Evolutionary conservation across 202 grass and related monocot species (phyloP).

Genomic region (Dendrocalamus latiflorus): DNA sequence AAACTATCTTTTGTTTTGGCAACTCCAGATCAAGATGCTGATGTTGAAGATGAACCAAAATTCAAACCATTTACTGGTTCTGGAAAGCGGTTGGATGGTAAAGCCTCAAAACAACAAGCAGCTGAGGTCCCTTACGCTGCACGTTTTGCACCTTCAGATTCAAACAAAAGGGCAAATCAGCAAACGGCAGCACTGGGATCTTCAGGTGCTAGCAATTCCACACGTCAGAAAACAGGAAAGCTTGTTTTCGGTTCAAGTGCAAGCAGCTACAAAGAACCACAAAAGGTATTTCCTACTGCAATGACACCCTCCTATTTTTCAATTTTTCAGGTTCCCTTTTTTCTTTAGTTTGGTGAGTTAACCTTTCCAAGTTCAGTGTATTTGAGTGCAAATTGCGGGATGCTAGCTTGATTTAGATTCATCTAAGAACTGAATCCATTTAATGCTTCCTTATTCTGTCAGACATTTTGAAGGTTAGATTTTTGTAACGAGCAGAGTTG

Average conservation of each 20-base stretch:
- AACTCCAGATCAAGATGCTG: slow-evolving; percentile 23
- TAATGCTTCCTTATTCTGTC: not conserved
- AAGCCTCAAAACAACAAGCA: no score
- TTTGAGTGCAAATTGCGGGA: not conserved
- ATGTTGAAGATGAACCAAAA: slow-evolving; percentile 43
- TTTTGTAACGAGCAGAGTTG: not conserved
- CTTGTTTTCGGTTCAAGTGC: no score
- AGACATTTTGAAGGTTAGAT: no score
- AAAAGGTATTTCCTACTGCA: slow-evolving; percentile 38
- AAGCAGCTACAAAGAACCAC: slow-evolving; percentile 50
- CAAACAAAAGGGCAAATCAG: slow-evolving; percentile 51
- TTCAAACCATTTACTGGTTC: slow-evolving; percentile 76
- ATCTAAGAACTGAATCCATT: not conserved
- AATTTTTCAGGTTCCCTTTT: not conserved
- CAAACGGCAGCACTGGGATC: slow-evolving; percentile 13
- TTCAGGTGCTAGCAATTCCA: slow-evolving; percentile 36
- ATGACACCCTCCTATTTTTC: not conserved
- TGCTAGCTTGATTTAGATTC: not conserved
- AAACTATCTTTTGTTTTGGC: not conserved
- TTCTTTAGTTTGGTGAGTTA: not conserved
- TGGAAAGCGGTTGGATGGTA: no score
- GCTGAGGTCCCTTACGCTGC: no score
- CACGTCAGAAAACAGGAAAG: slow-evolving; percentile 43
- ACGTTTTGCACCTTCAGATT: no score
- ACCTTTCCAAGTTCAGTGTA: not conserved